These are phyloP conservation scores for Xylaria venustula DNA, from an alignment of 495 filamentous ascomycete genomes.

Conservation along the genomic window DNA sequence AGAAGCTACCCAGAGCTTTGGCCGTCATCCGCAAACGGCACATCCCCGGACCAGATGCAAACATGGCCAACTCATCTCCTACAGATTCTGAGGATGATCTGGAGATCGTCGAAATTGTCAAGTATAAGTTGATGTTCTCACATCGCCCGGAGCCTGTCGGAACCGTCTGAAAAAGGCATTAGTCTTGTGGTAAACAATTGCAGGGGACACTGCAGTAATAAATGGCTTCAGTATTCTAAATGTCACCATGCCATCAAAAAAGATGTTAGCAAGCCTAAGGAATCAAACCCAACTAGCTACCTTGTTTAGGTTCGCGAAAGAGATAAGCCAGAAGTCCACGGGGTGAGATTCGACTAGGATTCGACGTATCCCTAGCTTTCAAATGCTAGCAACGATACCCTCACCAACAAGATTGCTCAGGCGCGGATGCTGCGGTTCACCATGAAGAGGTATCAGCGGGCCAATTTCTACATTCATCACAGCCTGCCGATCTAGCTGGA, in stretches of 20 bases:
- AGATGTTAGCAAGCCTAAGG: not conserved
- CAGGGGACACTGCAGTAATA: not conserved
- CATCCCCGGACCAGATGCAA: constrained; percentile 20
- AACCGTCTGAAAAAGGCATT: constrained; percentile 9
- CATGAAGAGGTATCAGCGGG: no score
- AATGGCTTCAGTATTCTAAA: not conserved
- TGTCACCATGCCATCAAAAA: not conserved
- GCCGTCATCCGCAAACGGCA: constrained; percentile 66
- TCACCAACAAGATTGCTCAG: not conserved
- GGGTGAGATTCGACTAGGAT: not conserved
- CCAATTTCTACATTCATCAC: no score
- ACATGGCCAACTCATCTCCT: constrained; percentile 19
- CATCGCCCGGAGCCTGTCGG: constrained; percentile 83
- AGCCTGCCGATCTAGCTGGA: no score
- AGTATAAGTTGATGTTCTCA: constrained; percentile 86
- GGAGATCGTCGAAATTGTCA: constrained; percentile 79
- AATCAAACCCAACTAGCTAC: not conserved
- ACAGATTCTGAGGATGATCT: constrained; percentile 34
- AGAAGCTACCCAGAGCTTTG: constrained; percentile 74
- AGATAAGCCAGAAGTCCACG: no score
- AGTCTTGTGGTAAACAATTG: not conserved
- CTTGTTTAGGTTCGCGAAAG: not conserved
- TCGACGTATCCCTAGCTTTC: not conserved
- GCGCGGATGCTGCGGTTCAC: no score
- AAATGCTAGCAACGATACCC: not conserved